Evolutionary conservation across 768 basidiomycete genomes (phyloP), one percentile per base, ranked within the genome.

Genomic region (Xerocomus potaroensis): DNA sequence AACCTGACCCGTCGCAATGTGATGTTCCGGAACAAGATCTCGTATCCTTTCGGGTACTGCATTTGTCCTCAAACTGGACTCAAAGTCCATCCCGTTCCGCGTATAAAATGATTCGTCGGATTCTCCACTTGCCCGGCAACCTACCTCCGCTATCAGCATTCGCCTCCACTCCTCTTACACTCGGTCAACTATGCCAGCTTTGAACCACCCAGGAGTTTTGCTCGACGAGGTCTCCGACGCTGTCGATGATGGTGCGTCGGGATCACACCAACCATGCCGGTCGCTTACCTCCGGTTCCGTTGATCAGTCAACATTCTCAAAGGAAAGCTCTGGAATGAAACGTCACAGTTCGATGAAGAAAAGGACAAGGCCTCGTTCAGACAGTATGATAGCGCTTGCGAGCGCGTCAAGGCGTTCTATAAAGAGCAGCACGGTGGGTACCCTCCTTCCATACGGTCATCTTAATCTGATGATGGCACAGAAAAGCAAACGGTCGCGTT

Each of bases 401-500:
- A 87, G 44, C 81, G 84, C 43, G 87, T 89, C 64, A 87, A 83
- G 67, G 67, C 70, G 4, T 87, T 88, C 58, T 89, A 89, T 66
- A 80, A 78, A 54, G 84, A 87, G 58, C 86, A 89, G 56, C 86
- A 89, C 48, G 83, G 86, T 86, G 38, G 5, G 70, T 15, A 37
- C 16, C 7, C 0, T n/a, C 19, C 8, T 23, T 8, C 22, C n/a
- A 7, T 1, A 34, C 2, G 12, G 8, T 2, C n/a, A 27, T 44
- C 44, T 16, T 11, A 11, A 21, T 40, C 42, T 46, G 12, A 51
- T n/a, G 6, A 10, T 32, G 2, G 10, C 12, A 26, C 61, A 90
- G 87, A 83, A 61, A 94, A 92, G 57, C 91, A 94, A 66, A 94
- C 91, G 0, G 76, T 93, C 3, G 85, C 74, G 18, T 94, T 80